phyloP scores from a whole-genome alignment of 2,329 filamentous ascomycete species.

The Cadophora sp. region DNA sequence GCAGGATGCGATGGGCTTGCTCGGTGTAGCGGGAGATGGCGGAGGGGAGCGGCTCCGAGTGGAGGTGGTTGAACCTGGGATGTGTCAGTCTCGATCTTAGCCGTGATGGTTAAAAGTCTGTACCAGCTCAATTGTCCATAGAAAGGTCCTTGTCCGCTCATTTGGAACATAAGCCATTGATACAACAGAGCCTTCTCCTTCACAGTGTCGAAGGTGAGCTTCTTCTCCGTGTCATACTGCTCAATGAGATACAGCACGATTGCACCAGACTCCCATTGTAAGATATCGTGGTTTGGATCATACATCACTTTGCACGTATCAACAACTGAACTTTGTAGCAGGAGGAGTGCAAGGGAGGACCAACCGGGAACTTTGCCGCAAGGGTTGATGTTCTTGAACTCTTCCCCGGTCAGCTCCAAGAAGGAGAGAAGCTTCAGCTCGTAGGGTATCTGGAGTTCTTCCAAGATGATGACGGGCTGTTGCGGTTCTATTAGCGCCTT shows the following conservation, averaged over 20 bases:
- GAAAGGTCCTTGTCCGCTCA: background rate
- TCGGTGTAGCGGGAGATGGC: background rate
- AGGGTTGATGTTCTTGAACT: background rate
- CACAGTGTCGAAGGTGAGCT: background rate
- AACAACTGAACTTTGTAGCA: background rate
- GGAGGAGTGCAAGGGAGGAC: background rate
- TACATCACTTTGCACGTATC: background rate
- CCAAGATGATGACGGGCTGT: background rate
- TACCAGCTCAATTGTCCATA: background rate
- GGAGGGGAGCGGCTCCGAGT: background rate
- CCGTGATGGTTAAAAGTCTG: background rate
- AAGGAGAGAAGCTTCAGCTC: background rate
- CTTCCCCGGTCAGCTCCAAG: background rate
- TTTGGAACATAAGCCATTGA: background rate
- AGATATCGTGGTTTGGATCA: background rate
- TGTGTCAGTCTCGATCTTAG: background rate
- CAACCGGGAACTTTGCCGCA: background rate
- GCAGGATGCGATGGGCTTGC: background rate
- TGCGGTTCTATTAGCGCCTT: background rate
- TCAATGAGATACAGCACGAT: background rate
- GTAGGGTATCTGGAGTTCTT: background rate
- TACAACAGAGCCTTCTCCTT: background rate
- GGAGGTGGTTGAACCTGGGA: background rate
- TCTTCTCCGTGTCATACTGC: background rate
- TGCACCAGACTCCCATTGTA: background rate